Evolutionary conservation across 129 eudicot genomes (phyloP), one percentile per base, ranked within the genome.

Genomic region (Erigeron canadensis): DNA sequence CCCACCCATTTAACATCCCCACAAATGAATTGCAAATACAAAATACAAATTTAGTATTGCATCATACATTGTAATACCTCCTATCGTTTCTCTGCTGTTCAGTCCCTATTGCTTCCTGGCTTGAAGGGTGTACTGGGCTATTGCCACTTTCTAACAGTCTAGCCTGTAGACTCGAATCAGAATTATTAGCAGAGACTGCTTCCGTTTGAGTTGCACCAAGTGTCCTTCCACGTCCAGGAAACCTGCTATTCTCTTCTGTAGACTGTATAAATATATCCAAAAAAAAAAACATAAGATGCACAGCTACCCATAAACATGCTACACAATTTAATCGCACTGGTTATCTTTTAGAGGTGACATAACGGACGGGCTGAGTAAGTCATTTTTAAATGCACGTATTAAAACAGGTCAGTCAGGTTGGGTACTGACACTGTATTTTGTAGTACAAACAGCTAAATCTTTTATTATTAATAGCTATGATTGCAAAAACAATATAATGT

Each of bases 151-250:
- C 94, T 86, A 94, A 79, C 43, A 94, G 99, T 69, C 97, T 87
- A 63, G 86, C 83, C 68, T 90, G 99, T 75, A 94, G 80, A 72
- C 69, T 85, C 23, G 90, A 71, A 82, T 89, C 92, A 72, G 88
- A 54, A 85, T 46, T 75, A 41, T 66, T 71, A 9, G 79, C 41
- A 10, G 90, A 65, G 64, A 69, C 80, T 41, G 86, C 64, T 69
- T 73, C 87, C 28, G 59, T 79, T 75, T 74, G 69, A 57, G 58
- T 65, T 55, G 94, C 77, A 77, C 82, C 80, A 62, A 94, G 84
- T 50, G 97, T 84, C 75, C 99, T 94, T 72, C 91, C 97, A 53
- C 83, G 79, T 67, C 99, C 99, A 18, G 97, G 97, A 72, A 90
- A 94, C 79, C 99, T 86, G 70, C 83, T 75, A 82, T n/a, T 64